Evolutionary conservation across 225 moss, liverwort and hornwort genomes (phyloP), one percentile per base, ranked within the genome.

Genomic region (Sphagnum tenellum): DNA sequence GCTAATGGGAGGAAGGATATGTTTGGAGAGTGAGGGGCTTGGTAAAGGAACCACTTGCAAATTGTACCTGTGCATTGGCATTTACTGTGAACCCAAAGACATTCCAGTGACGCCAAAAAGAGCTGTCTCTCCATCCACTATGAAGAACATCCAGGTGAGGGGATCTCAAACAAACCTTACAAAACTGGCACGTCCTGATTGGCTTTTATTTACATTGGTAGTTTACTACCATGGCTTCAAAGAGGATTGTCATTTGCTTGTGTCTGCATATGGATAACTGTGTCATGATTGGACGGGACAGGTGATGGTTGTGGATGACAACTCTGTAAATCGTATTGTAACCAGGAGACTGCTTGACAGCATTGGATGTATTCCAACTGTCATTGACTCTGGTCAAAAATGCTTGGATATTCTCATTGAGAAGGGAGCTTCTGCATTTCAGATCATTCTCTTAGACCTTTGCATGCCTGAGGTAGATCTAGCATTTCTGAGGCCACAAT

Each of bases 221-320:
- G 10, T 70, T 29, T 29, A 29, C 29, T 29, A 29, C 29, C 29
- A 29, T 29, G 29, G 29, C 29, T 29, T 29, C 29, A 29, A 29
- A 29, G 29, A 29, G 29, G 29, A 29, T 29, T 29, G 0, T 1
- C 29, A 29, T 29, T 29, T 29, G 29, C 29, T 29, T 29, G 29
- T 1, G 29, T 29, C 29, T 29, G 29, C 29, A 29, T 29, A 29
- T 29, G 29, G 29, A 29, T 29, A 29, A 29, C 29, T 29, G 29
- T 29, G 29, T 29, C 29, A 29, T 29, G 29, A 29, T 29, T 1
- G 29, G 29, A 29, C 1, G 29, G 29, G 52, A 48, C 78, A 92
- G 92, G 87, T 92, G 52, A 81, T 92, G 74, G 92, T 92, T 57
- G 92, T 92, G 71, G 92, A 92, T 73, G 92, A 92, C 76, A 92